Base-by-base conservation (phyloP, 164 flowering plant genomes). In the Vitis amurensis region DNA sequence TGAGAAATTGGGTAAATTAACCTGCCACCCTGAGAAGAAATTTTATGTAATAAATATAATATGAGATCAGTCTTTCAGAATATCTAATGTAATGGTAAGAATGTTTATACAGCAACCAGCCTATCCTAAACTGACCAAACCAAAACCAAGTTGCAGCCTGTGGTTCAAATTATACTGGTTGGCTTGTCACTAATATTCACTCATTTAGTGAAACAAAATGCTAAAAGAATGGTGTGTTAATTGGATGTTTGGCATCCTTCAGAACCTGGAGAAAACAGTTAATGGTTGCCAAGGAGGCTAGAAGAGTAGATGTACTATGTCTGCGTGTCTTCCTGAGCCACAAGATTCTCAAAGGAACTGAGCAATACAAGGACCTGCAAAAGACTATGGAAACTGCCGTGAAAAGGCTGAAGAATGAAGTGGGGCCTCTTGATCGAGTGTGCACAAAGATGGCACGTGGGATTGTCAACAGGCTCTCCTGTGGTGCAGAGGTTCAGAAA, bases 261-360 rank as follows among this genome's bases (percentile, higher is more conserved):
- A 91, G 97, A 70, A 75, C 80, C 58, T 92, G 88, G 95, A 76
- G 87, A 50, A 90, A 86, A 76, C 97, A 91, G 59, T 62, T 91
- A 61, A 17, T 85, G 37, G 53, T 76, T 71, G 92, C 97, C 13
- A 89, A 82, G 74, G 92, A 88, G 49, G 86, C 97, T 19, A 84
- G 90, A 68, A 74, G 91, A 61, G 88, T 90, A 15, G 90, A 90
- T 77, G 78, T 76, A 48, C 70, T 89, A 51, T 89, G 92, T 76
- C 73, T 66, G 55, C 77, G 97, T 29, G 48, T 91, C n/a, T 82
- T 86, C 49, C 67, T 89, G 61, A 68, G 81, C 76, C 77, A 81
- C 57, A 82, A 73, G 80, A 81, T 91, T 69, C 88, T 91, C 16
- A 58, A 70, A 15, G 89, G 86, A 63, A 88, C 89, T 3, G 78